Evolutionary conservation across 2,329 filamentous ascomycete species (phyloP), one percentile per base, ranked within the genome.

Genomic region (Pezicula carpinea): DNA sequence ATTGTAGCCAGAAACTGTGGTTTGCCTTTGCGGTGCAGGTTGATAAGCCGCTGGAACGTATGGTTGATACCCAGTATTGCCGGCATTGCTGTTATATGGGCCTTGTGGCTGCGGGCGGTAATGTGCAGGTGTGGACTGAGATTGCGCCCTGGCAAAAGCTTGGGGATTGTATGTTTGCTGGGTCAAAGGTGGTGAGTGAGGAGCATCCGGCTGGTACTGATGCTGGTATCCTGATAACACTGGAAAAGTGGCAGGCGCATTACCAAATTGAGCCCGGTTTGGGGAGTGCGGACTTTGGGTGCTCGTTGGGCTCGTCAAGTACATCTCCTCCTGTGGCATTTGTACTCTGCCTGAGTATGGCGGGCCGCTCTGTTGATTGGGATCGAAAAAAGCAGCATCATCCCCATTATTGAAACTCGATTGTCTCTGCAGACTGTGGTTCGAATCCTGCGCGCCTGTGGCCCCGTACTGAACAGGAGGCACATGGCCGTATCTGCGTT

Each of bases 401-500:
- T 93, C 88, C 54, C 85, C 87, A 55, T 76, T 80, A 64, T 89
- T 83, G 70, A 88, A 90, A 70, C 85, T 92, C 41, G 80, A 77
- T 54, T 80, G 77, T 55, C 86, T 75, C 36, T 59, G 60, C 26
- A 65, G 31, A 32, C 56, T 53, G 17, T 70, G 66, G 53, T 71
- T 69, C 32, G 60, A 48, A 40, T 65, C 60, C 49, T 69, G 65
- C 36, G 69, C 65, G 52, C 66, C 64, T 35, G 62, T 54, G 44
- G 66, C 58, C 40, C 73, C 68, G 53, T 85, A 85, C 61, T 83
- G 80, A 23, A 81, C 80, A 14, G 81, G 82, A 52, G 82, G 81
- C 42, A 85, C 69, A 66, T 84, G 79, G 67, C 81, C 81, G 59
- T 84, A 85, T 39, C 80, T 77, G 65, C 78, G 75, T 62, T 80